These are phyloP conservation scores for Niveomyces coronatus DNA, from an alignment of 2,329 filamentous ascomycete species.

Conservation along the genomic window DNA sequence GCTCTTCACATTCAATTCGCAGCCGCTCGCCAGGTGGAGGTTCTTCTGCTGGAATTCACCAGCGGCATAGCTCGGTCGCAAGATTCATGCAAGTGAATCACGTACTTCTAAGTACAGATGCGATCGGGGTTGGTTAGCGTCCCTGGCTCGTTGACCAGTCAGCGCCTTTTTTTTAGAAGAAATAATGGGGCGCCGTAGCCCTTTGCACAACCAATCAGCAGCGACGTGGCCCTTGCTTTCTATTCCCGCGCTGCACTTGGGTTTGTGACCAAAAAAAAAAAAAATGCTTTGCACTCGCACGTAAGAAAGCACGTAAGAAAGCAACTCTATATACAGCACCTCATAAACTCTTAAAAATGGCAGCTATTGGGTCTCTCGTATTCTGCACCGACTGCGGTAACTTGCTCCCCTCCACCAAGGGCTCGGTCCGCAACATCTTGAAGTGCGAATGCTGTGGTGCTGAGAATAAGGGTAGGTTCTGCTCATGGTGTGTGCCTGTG, in stretches of 20 bases:
- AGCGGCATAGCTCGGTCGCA: too few relatives aligned
- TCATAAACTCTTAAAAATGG: slow-evolving; percentile 45
- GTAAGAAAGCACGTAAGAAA: slow-evolving; percentile 1
- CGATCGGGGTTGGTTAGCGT: slow-evolving; percentile 9
- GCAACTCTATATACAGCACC: slow-evolving; percentile 6
- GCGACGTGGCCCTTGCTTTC: too few relatives aligned
- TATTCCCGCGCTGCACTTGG: too few relatives aligned
- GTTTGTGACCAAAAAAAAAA: slow-evolving; percentile 3
- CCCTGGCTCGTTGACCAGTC: slow-evolving; percentile 8
- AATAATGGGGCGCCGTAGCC: neutral
- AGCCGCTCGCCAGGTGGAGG: too few relatives aligned
- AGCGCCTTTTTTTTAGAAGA: neutral
- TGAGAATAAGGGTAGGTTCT: slow-evolving; percentile 62
- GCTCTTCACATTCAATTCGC: too few relatives aligned
- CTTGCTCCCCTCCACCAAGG: slow-evolving; percentile 70
- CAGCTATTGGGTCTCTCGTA: slow-evolving; percentile 79
- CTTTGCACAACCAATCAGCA: too few relatives aligned
- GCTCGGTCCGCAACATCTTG: slow-evolving; percentile 63
- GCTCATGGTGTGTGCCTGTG: neutral
- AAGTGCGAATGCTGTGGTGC: slow-evolving; percentile 80
- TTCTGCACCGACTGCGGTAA: slow-evolving; percentile 94
- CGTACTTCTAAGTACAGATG: too few relatives aligned
- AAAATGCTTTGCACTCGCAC: slow-evolving; percentile 4
- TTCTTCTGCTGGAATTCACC: too few relatives aligned
- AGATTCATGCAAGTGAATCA: too few relatives aligned